A percentile compares a stretch with the other conserved stretches of the same genome.
Conservation (phyloP, 1,139 yeast genomes). For the Pichia sp. region DNA sequence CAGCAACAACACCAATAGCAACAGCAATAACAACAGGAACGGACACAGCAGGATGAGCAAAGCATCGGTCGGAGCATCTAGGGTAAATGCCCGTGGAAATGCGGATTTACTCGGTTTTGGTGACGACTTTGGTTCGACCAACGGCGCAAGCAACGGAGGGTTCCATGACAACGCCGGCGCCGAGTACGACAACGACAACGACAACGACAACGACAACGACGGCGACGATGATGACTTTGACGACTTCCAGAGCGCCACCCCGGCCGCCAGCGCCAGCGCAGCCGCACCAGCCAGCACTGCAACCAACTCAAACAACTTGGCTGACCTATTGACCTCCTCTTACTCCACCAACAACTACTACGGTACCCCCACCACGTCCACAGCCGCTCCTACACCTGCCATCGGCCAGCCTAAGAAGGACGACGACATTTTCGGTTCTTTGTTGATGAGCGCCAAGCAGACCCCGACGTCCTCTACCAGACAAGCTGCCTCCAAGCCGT, state of each 20-base stretch:
- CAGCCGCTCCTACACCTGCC: constrained; percentile 23
- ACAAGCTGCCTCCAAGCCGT: constrained; percentile 14
- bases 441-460: constrained; percentile 18
- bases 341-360: constrained; percentile 14
- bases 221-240: constrained; percentile 89
- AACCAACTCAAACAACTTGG: neutral
- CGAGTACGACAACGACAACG: neutral
- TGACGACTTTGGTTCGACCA: constrained; percentile 24
- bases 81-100: constrained; percentile 38
- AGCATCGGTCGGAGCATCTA: constrained; percentile 44
- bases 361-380: neutral
- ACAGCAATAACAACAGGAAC: neutral
- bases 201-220: constrained; percentile 31
- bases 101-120: constrained; percentile 45
- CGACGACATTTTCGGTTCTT: constrained; percentile 34
- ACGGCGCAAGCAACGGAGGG: constrained; percentile 1
- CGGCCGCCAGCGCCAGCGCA: constrained; percentile 30
- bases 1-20: neutral
- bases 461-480: constrained; percentile 6
- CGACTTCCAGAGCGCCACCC: constrained; percentile 67
- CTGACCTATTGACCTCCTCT: constrained; percentile 35
- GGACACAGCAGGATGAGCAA: constrained; percentile 24
- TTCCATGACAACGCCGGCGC: constrained; percentile 21
- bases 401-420: constrained; percentile 36
- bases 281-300: constrained; percentile 17